Evolutionary conservation across 2,329 filamentous ascomycete genomes (phyloP).

Genomic region (Sporothrix euskadiensis): DNA sequence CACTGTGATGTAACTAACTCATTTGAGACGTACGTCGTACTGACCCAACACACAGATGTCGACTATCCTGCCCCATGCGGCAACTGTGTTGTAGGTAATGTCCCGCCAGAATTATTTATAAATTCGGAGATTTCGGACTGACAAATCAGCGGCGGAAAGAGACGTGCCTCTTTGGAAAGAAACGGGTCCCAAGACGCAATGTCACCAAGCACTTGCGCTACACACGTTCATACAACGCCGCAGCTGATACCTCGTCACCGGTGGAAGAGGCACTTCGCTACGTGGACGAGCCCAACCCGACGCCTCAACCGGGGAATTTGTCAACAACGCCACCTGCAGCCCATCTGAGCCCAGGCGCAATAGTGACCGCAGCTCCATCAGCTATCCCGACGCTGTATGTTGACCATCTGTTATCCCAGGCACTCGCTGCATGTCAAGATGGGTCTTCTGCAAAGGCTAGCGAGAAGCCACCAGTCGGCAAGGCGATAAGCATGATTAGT

Average conservation of each 20-base stretch:
- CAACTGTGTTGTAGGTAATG: constrained; percentile 28
- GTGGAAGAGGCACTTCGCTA: neutral
- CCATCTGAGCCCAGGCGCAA: neutral
- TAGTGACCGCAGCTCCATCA: neutral
- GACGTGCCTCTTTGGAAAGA: constrained; percentile 29
- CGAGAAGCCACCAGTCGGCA: constrained; percentile 25
- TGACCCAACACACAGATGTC: constrained; percentile 25
- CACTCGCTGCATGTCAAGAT: neutral
- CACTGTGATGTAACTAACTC: neutral
- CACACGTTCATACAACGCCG: neutral
- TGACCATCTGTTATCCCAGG: constrained; percentile 36
- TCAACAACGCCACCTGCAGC: neutral
- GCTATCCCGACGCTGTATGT: constrained; percentile 36
- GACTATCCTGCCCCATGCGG: constrained; percentile 26
- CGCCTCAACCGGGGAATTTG: neutral
- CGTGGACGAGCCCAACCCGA: constrained; percentile 12
- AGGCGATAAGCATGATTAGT: constrained; percentile 39
- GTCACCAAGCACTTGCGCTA: constrained; percentile 24
- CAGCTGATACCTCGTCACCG: neutral
- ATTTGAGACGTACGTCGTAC: neutral
- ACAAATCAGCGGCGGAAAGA: constrained; percentile 30
- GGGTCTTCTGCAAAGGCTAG: neutral
- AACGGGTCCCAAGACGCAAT: constrained; percentile 28
- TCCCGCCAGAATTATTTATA: neutral
- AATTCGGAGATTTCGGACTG: neutral